These are phyloP conservation scores for Penicillium herquei DNA, from an alignment of 495 filamentous ascomycete genomes.

Conservation along the genomic window DNA sequence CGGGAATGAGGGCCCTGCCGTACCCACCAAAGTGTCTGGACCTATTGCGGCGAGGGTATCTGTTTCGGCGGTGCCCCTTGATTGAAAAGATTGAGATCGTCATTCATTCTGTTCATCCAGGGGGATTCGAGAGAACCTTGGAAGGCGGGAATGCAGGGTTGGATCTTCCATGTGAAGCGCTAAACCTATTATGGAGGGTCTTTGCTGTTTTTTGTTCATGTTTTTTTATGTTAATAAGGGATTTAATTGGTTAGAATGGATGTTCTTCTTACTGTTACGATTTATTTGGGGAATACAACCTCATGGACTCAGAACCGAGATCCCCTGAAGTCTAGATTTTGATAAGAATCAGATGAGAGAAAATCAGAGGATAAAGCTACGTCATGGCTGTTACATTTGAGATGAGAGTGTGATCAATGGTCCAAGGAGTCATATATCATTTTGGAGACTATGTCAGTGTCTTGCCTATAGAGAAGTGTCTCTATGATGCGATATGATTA, in stretches of 20 bases:
- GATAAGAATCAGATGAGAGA: not conserved
- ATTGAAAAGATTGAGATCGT: conserved; percentile 6
- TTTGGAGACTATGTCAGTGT: no score
- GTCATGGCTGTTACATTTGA: not conserved
- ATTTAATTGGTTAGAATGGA: not conserved
- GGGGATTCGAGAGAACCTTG: not conserved
- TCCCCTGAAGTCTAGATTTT: not conserved
- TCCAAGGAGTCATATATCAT: no score
- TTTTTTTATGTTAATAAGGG: not conserved
- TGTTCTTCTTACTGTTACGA: not conserved
- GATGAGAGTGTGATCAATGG: no score
- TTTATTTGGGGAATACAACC: conserved; percentile 1
- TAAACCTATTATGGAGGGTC: conserved; percentile 7
- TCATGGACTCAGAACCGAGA: not conserved
- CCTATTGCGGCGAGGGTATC: conserved; percentile 18
- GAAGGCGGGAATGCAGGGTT: conserved; percentile 24
- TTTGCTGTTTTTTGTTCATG: conserved; percentile 4
- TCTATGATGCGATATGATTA: no score
- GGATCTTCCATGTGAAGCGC: conserved; percentile 13
- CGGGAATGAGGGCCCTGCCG: conserved; percentile 12
- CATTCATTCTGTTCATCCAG: not conserved
- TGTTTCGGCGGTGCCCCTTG: conserved; percentile 22
- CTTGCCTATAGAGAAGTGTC: no score
- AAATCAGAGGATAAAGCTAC: not conserved
- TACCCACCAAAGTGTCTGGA: not conserved